Percentiles rank a stretch among this genome's conserved stretches.
Evolutionary conservation across 2,329 filamentous ascomycete genomes (phyloP).

Genomic region (Colletotrichum abscissum): DNA sequence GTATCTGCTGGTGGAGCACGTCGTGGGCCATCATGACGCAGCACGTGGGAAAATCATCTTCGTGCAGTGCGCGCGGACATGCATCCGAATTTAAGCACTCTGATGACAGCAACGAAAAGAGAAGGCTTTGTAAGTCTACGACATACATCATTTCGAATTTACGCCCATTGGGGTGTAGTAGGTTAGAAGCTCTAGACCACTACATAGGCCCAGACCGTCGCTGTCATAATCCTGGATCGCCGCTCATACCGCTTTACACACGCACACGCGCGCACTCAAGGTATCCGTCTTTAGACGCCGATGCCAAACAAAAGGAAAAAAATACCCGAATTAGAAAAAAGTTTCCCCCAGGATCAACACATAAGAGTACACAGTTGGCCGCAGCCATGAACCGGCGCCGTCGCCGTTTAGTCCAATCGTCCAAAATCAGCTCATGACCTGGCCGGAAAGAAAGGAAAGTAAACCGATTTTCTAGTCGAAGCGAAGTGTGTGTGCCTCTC

Average conservation of each 20-base stretch:
- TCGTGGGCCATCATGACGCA: background rate
- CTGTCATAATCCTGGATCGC: background rate
- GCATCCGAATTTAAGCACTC: background rate
- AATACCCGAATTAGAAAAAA: background rate
- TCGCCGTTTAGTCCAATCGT: slow-evolving; percentile 2
- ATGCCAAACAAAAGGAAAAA: slow-evolving; percentile 18
- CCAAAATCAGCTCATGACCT: background rate
- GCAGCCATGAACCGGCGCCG: background rate
- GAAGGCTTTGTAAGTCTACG: background rate
- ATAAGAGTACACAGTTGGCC: slow-evolving; percentile 25
- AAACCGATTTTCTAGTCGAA: slow-evolving; percentile 6
- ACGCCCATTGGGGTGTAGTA: background rate
- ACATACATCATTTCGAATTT: background rate
- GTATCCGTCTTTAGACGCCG: slow-evolving; percentile 35
- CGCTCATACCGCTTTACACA: background rate
- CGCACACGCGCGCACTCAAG: slow-evolving; percentile 17
- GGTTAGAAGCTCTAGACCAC: background rate
- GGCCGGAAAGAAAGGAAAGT: background rate
- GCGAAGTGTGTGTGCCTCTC: background rate
- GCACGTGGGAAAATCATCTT: background rate
- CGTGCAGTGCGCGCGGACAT: background rate
- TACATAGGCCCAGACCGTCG: background rate
- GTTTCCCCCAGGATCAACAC: slow-evolving; percentile 1
- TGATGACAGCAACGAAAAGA: background rate
- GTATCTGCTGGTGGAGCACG: background rate